phyloP scores from a whole-genome alignment of 2,329 filamentous ascomycete genomes.

The Cladophialophora bantiana region DNA sequence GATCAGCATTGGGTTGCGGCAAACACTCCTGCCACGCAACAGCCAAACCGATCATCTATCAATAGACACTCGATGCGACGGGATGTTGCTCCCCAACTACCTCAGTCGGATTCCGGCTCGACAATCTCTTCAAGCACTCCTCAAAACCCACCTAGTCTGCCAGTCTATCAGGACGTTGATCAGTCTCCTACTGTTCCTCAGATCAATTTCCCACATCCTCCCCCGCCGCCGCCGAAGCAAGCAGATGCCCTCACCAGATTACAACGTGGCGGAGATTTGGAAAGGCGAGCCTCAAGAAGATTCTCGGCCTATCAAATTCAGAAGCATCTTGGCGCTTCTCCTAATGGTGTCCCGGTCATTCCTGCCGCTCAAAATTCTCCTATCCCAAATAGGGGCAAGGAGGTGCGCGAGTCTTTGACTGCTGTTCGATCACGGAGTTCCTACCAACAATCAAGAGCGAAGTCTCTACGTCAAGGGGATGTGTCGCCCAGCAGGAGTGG shows the following conservation, averaged over 20 bases:
- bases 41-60: constrained; percentile 13
- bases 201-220: constrained; percentile 72
- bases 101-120: constrained; percentile 50
- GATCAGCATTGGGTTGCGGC: constrained; percentile 14
- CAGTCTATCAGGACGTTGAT: constrained; percentile 73
- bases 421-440: constrained; percentile 69
- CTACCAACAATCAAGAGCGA: constrained; percentile 59
- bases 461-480: constrained; percentile 62
- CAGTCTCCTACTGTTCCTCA: constrained; percentile 39
- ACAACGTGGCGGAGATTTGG: constrained; percentile 89
- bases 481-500: constrained; percentile 65
- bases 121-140: constrained; percentile 75
- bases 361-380: constrained; percentile 74
- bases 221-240: constrained; percentile 79
- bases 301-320: constrained; percentile 98
- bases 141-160: constrained; percentile 77
- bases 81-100: constrained; percentile 30
- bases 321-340: constrained; percentile 83
- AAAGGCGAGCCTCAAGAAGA: constrained; percentile 86
- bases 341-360: constrained; percentile 84
- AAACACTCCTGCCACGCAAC: constrained; percentile 15
- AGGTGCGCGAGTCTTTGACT: constrained; percentile 83
- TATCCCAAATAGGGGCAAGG: constrained; percentile 82
- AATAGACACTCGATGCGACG: constrained; percentile 32
- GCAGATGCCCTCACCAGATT: constrained; percentile 90